Conservation (phyloP, 2,329 filamentous ascomycete genomes). For the Fusarium transvaalense region DNA sequence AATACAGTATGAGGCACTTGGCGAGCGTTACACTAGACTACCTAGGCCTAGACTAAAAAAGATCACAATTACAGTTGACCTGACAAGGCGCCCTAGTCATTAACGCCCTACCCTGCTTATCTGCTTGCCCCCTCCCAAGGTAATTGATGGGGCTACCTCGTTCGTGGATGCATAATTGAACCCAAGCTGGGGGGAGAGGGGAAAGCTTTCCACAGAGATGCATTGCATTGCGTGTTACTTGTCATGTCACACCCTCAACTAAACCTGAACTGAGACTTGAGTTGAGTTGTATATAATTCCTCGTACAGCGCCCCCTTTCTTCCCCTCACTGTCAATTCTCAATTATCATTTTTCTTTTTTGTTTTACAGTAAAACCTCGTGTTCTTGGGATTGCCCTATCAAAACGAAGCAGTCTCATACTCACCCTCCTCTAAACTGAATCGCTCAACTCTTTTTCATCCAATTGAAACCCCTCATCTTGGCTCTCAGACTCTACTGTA, state of each 20-base stretch:
- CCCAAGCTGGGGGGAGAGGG: background rate
- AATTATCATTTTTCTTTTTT: background rate
- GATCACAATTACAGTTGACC: no score
- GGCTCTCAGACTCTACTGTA: background rate
- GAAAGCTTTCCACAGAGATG: background rate
- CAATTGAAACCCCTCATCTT: background rate
- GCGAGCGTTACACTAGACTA: conserved; percentile 11
- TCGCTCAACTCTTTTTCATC: background rate
- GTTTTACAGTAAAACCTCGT: no score
- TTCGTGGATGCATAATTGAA: background rate
- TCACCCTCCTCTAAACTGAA: background rate
- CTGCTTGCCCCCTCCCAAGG: background rate
- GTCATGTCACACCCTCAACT: no score
- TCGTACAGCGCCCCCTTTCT: conserved; percentile 5
- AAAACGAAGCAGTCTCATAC: background rate
- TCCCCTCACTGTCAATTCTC: conserved; percentile 3
- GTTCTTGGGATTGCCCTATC: background rate
- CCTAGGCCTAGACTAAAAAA: no score
- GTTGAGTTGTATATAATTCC: background rate
- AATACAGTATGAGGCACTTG: conserved; percentile 1
- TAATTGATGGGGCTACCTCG: background rate
- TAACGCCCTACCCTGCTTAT: background rate
- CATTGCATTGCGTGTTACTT: background rate
- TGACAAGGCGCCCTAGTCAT: background rate
- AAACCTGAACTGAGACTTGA: background rate